Base-by-base conservation (phyloP, 805 yeast species). In the Lipomyces oligophaga region DNA sequence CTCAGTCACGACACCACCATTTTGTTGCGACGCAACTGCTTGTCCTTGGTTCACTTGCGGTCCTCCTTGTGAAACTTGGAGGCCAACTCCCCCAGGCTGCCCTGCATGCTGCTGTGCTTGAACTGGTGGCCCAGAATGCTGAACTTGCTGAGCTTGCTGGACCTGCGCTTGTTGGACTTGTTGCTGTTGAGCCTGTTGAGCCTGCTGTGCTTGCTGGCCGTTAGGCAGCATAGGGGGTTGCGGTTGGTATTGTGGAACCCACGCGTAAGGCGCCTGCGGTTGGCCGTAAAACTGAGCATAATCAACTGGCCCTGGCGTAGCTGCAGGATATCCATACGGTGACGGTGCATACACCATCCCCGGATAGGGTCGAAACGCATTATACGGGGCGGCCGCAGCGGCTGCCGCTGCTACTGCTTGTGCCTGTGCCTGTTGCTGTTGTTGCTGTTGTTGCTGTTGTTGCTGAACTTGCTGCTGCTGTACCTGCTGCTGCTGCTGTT, bases 401-500 rank as follows among this genome's bases (percentile, higher is more conserved):
- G 25, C 28, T 25, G 47, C 22, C 25, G 43, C 33, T 32, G 52
- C 48, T 35, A 41, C 16, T 18, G 36, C n/a, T n/a, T n/a, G n/a
- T n/a, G n/a, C n/a, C n/a, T n/a, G n/a, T n/a, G n/a, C n/a, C n/a
- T 41, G 33, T 15, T 37, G 41, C 28, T 33, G 30, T 22, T 34
- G 41, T 30, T 42, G 49, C 18, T 34, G 43, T 38, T 19, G 40
- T 34, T 34, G 43, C 35, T 25, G 36, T 26, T 34, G 48, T 19
- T 35, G 41, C 10, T 34, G 40, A 4, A 33, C 30, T n/a, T 37
- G 43, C 38, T 30, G 54, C 57, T 60, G 58, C 20, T 48, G 51
- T n/a, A 15, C 30, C 26, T 27, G 39, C 24, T 41, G 49, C 15
- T 39, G 47, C 30, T 45, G 55, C 34, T 51, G 55, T 36, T 28